phyloP scores from a whole-genome alignment of 140 eudicot species.

The Artemisia princeps region DNA sequence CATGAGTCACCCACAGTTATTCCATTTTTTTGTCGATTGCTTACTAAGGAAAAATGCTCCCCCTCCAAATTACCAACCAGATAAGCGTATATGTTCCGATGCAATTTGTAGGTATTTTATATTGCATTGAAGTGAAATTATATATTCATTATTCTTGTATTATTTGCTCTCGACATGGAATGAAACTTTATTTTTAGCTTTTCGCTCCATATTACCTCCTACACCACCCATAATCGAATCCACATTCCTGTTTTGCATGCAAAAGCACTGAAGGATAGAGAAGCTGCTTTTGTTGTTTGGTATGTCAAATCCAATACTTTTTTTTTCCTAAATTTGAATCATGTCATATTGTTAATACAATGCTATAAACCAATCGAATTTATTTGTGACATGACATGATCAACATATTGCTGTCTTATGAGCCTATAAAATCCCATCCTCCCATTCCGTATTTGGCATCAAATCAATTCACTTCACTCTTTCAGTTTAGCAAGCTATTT shows the following conservation, averaged over 20 bases:
- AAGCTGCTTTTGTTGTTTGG: constrained; percentile 30
- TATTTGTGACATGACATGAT: constrained; percentile 24
- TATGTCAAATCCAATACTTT: not conserved
- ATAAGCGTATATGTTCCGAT: constrained; percentile 20
- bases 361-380: constrained; percentile 20
- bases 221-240: constrained; percentile 22
- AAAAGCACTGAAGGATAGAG: not conserved
- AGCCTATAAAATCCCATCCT: constrained; percentile 29
- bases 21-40: constrained; percentile 23
- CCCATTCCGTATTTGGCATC: constrained; percentile 28
- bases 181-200: constrained; percentile 18
- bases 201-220: constrained; percentile 26
- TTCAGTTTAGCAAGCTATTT: not conserved
- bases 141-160: constrained; percentile 32
- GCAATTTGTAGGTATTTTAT: constrained; percentile 19
- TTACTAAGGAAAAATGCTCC: constrained; percentile 10
- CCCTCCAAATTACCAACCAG: constrained; percentile 23
- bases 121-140: constrained; percentile 27
- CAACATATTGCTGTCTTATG: constrained; percentile 12
- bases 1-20: not conserved
- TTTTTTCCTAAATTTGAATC: not conserved
- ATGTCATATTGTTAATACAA: constrained; percentile 17
- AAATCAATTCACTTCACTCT: not conserved
- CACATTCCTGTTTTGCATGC: constrained; percentile 13
- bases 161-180: constrained; percentile 27